A percentile compares a stretch with the other conserved stretches of the same genome.
These are phyloP conservation scores for Schizochytrium sp. DNA, from an alignment of 108 stramenopile genomes.

Conservation along the genomic window DNA sequence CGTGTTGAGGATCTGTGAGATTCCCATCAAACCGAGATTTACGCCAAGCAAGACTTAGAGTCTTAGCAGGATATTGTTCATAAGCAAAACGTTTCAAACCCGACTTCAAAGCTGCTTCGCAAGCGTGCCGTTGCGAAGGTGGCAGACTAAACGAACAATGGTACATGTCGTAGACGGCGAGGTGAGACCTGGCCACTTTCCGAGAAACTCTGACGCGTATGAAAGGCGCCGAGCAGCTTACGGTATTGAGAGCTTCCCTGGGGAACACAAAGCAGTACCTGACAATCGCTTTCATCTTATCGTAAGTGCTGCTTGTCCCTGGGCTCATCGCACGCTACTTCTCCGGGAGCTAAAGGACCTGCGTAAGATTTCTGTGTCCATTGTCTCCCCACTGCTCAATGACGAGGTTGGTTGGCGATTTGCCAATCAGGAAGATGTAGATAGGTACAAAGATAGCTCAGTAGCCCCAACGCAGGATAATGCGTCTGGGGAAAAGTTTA, in stretches of 20 bases:
- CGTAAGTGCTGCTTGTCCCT: slow-evolving; percentile 78
- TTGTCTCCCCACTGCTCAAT: slow-evolving; percentile 90
- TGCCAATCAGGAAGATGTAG: slow-evolving; percentile 53
- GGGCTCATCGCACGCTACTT: slow-evolving; percentile 84
- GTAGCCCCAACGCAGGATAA: slow-evolving; percentile 69
- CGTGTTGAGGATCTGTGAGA: too few species aligned
- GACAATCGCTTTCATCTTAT: slow-evolving; percentile 75
- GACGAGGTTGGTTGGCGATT: slow-evolving; percentile 93
- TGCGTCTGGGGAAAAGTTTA: slow-evolving; percentile 80
- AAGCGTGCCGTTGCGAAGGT: too few species aligned
- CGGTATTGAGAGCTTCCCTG: neutral
- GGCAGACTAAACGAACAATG: neutral
- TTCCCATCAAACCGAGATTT: too few species aligned
- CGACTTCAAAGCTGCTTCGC: too few species aligned
- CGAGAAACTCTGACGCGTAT: slow-evolving; percentile 25
- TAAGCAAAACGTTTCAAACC: too few species aligned
- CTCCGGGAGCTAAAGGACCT: slow-evolving; percentile 90
- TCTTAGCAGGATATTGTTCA: too few species aligned
- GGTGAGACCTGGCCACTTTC: slow-evolving; percentile 46
- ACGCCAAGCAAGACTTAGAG: too few species aligned
- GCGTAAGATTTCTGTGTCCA: slow-evolving; percentile 83
- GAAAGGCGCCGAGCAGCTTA: neutral
- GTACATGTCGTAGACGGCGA: slow-evolving; percentile 26
- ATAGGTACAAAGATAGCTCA: neutral
- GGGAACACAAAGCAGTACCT: neutral